Evolutionary conservation across 2,329 filamentous ascomycete genomes (phyloP), one percentile per base, ranked within the genome.

Genomic region (Penicillium sp.): DNA sequence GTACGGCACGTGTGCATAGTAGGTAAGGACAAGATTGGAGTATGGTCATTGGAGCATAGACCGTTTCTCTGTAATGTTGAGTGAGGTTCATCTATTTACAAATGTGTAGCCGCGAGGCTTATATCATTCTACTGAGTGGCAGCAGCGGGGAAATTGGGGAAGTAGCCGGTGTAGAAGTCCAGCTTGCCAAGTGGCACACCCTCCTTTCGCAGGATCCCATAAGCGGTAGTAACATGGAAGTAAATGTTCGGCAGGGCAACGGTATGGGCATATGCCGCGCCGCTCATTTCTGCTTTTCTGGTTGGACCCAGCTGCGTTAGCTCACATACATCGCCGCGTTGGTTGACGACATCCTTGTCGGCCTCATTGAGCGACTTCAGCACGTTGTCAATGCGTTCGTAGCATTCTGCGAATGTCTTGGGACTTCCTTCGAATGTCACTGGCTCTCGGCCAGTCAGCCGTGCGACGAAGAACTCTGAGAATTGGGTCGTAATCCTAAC

Each of bases 331-430:
- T 68, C 63, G 9, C 21, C 50, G 29, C 39, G 31, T 26, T 18
- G 43, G 24, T 68, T 69, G 24, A 67, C 62, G 18, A 57, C 43
- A 1, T 62, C 50, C 75, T 61, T 66, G 28, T 67, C 62, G 2
- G 58, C 63, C 16, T 56, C 54, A 1, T 45, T 36, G 18, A 65
- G 56, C 7, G 43, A 18, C 21, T 58, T 59, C 49, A 59, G 49
- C 39, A 65, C 65, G 2, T 50, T 53, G 2, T 64, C 53, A 34
- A 69, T 66, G 34, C 64, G 60, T 49, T 60, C 62, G 34, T 61
- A 50, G 53, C 47, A 60, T 49, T 65, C 42, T 10, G 62, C 56
- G 36, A 64, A 64, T 10, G 60, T 58, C 6, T 52, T 53, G 24
- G 52, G 63, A 16, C 53, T 57, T 43, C 48, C 47, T 8, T 59